phyloP scores from a whole-genome alignment of 1,284 basidiomycete genomes.

The Flammula alnicola region DNA sequence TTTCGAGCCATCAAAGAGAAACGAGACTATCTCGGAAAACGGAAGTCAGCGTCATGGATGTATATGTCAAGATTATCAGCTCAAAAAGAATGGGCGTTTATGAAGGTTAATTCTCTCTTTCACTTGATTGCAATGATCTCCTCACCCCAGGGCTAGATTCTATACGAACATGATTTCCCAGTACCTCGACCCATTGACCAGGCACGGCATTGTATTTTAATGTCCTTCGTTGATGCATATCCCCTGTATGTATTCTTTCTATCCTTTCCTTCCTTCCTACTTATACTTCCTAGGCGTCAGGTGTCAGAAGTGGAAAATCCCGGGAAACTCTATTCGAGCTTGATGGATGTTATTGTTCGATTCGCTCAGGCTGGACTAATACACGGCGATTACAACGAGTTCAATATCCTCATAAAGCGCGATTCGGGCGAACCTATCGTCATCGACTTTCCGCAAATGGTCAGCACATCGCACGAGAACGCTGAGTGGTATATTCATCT shows the following conservation, averaged over 20 bases:
- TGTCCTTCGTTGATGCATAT: conserved; percentile 95
- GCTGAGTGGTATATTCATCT: conserved; percentile 83
- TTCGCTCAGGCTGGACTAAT: conserved; percentile 94
- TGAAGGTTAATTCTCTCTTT: conserved; percentile 73
- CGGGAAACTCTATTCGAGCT: conserved; percentile 86
- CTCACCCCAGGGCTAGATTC: conserved; percentile 57
- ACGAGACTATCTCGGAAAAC: conserved; percentile 95
- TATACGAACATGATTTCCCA: conserved; percentile 94
- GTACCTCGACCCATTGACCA: conserved; percentile 95
- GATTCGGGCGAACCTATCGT: conserved; percentile 86
- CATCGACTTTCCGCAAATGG: conserved; percentile 99
- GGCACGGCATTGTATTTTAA: conserved; percentile 92
- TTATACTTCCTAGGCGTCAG: conserved; percentile 69
- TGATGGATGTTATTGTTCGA: conserved; percentile 97
- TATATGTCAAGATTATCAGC: conserved; percentile 97
- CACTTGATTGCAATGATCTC: not conserved
- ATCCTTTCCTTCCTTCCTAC: conserved; percentile 6
- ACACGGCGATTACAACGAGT: conserved; percentile 99
- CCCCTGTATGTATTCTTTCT: conserved; percentile 73
- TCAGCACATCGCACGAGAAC: conserved; percentile 95
- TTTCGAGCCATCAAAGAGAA: conserved; percentile 98
- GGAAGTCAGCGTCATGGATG: conserved; percentile 98
- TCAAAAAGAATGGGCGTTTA: conserved; percentile 97
- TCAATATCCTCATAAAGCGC: conserved; percentile 93
- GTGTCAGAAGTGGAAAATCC: conserved; percentile 84